Evolutionary conservation across 768 basidiomycete genomes (phyloP), one percentile per base, ranked within the genome.

Genomic region (Pleurotus pulmonarius): DNA sequence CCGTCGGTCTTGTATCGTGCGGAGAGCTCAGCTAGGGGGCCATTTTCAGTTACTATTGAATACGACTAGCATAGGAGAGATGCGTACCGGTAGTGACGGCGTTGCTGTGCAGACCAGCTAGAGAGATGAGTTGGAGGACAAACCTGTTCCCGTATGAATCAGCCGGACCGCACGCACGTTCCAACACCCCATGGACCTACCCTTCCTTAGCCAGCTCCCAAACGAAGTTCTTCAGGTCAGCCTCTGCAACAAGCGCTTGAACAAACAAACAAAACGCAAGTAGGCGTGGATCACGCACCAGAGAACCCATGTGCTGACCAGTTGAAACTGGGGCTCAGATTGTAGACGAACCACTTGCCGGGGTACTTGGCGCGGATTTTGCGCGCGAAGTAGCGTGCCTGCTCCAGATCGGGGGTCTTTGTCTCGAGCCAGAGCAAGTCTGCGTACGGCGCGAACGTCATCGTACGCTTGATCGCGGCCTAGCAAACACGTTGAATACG

Each of bases 351-450:
- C 85, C 83, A 87, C 87, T 91, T 92, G 59, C 78, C 83, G 40
- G 93, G 92, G 64, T 82, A 82, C 65, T 78, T 77, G 60, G 81
- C 82, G 53, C 88, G 75, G 62, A 95, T 90, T 65, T 81, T 81
- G 45, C 87, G 74, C 2, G 94, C 87, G 69, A 95, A 93, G 29
- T 77, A 81, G 34, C 83, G 78, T 2, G 94, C 94, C 66, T 93
- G 83, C 56, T 85, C 78, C 20, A 96, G 75, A 66, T 93, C 81
- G 7, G 94, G 94, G n/a, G 80, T 78, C 64, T 92, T 94, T 2
- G 94, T 97, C 75, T 96, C 94, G 44, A 95, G 79, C 94, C 94
- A 97, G 45, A 95, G 75, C 62, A 95, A 79, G 69, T 97, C 94
- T 12, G 92, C 87, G 62, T 92, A 89, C 16, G 91, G 90, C 0